A percentile compares a stretch with the other conserved stretches of the same genome.
Conservation (phyloP, 768 basidiomycete genomes). For the Pisolithus sp. region DNA sequence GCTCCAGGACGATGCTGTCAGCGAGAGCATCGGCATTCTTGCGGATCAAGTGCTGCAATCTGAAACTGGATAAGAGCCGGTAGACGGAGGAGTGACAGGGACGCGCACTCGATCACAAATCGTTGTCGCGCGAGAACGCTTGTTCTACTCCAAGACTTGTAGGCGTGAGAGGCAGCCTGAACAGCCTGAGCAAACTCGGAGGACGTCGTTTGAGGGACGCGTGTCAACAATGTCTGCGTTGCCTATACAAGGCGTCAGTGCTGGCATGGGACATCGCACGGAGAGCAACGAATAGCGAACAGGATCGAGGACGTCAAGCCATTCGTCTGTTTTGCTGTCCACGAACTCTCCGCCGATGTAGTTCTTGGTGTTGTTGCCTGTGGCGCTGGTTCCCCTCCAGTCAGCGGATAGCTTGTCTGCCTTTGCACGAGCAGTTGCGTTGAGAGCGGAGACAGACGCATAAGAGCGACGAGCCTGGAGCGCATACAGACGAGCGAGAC, state of each 20-base stretch:
- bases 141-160: slow-evolving; percentile 82
- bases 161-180: slow-evolving; percentile 77
- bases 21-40: slow-evolving; percentile 84
- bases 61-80: slow-evolving; percentile 25
- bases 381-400: slow-evolving; percentile 84
- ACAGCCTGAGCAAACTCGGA: slow-evolving; percentile 81
- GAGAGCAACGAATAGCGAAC: slow-evolving; percentile 40
- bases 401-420: slow-evolving; percentile 65
- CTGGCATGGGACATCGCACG: background rate
- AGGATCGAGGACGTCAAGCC: slow-evolving; percentile 87
- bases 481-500: slow-evolving; percentile 11
- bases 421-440: slow-evolving; percentile 47
- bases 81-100: background rate
- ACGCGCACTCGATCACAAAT: slow-evolving; percentile 78
- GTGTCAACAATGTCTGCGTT: slow-evolving; percentile 83
- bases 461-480: slow-evolving; percentile 31
- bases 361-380: slow-evolving; percentile 86
- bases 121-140: slow-evolving; percentile 83
- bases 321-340: slow-evolving; percentile 70
- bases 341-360: slow-evolving; percentile 88
- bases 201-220: slow-evolving; percentile 82
- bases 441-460: slow-evolving; percentile 46
- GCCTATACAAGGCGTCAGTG: slow-evolving; percentile 41
- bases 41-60: slow-evolving; percentile 82
- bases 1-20: slow-evolving; percentile 85